Conservation (phyloP, 805 yeast species). For the Wickerhamiella qilinensis region DNA sequence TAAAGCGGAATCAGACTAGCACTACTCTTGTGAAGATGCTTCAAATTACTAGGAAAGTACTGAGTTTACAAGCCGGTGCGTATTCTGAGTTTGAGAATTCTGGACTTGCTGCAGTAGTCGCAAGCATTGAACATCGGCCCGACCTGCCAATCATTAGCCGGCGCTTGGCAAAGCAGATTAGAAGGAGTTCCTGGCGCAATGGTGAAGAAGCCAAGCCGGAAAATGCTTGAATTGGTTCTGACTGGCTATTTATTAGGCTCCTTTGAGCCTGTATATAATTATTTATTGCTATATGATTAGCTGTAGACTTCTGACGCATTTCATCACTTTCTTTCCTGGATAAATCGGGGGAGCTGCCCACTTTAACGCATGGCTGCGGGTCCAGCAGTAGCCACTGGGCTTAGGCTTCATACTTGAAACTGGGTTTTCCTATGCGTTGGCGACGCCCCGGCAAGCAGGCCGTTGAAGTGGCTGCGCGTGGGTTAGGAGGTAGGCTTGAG, state of each 20-base stretch:
- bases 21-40: constrained; percentile 5
- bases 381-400: no score
- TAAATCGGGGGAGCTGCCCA: no score
- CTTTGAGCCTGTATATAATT: not conserved
- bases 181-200: not conserved
- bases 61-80: constrained; percentile 1
- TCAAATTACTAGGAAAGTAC: constrained; percentile 1
- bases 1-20: not conserved
- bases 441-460: no score
- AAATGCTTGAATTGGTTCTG: not conserved
- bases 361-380: no score
- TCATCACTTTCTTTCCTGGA: no score
- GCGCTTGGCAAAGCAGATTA: constrained; percentile 4
- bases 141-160: constrained; percentile 5
- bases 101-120: constrained; percentile 1
- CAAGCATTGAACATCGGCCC: not conserved
- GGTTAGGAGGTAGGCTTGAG: no score
- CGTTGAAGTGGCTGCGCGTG: no score
- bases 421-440: no score
- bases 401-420: no score
- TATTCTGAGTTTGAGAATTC: not conserved
- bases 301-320: not conserved
- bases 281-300: not conserved
- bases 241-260: not conserved
- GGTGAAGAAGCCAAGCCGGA: not conserved